Conservation (phyloP, 495 filamentous ascomycete species). For the Penicillium pulvis region DNA sequence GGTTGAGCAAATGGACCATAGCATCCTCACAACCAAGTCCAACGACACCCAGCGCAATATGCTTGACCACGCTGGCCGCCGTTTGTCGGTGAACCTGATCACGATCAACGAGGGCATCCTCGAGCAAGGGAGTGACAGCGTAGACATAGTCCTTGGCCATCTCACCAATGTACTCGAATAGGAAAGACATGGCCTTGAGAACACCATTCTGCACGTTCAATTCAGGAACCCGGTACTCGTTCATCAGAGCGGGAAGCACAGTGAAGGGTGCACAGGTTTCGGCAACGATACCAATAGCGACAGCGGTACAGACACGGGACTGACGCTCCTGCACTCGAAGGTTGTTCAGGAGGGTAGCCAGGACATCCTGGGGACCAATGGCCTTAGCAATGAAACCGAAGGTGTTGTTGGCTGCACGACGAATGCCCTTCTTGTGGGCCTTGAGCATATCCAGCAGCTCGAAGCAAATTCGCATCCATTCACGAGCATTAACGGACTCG, state of each 20-base stretch:
- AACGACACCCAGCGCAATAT: conserved; percentile 93
- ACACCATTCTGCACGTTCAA: conserved; percentile 99
- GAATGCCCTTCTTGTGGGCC: conserved; percentile 98
- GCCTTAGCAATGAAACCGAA: conserved; percentile 99
- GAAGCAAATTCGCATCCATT: conserved; percentile 99
- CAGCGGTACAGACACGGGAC: conserved; percentile 95
- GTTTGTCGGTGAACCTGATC: conserved; percentile 99
- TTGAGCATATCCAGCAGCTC: conserved; percentile 99
- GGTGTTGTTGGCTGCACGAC: conserved; percentile 98
- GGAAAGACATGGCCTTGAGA: conserved; percentile 93
- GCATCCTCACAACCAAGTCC: conserved; percentile 98
- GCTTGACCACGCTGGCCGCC: conserved; percentile 93
- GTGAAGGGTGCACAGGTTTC: conserved; percentile 99
- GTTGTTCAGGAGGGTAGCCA: conserved; percentile 95
- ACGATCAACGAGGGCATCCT: conserved; percentile 95
- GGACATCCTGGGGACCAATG: conserved; percentile 96
- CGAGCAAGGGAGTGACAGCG: conserved; percentile 93
- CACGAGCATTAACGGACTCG: conserved; percentile 91
- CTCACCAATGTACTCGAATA: conserved; percentile 99
- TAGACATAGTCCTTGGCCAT: conserved; percentile 99
- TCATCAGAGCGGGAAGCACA: conserved; percentile 98
- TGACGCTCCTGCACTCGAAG: conserved; percentile 96
- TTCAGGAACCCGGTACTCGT: conserved; percentile 98
- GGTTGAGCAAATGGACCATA: conserved; percentile 95
- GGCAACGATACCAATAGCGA: conserved; percentile 99